Evolutionary conservation across 176 grass and related monocot genomes (phyloP).

Genomic region (Musa beccarii): DNA sequence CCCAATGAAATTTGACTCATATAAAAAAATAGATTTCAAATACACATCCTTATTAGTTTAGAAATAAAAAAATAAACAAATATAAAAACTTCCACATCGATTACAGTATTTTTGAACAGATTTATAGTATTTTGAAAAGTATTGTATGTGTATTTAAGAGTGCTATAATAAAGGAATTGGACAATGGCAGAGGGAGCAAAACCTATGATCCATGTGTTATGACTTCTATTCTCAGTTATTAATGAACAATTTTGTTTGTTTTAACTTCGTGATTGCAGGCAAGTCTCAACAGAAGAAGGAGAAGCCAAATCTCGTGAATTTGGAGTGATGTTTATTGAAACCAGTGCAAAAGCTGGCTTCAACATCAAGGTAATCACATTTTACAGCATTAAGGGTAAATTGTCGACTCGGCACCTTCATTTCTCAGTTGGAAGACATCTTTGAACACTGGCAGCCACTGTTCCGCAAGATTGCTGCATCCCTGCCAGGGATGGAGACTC

Average conservation of each 20-base stretch:
- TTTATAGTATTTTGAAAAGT: too few relatives aligned
- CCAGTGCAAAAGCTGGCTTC: conserved; percentile 73
- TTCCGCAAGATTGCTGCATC: conserved; percentile 69
- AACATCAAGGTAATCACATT: conserved; percentile 57
- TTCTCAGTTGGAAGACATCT: not conserved
- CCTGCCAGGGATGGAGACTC: conserved; percentile 59
- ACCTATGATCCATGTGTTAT: too few relatives aligned
- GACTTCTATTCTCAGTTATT: not conserved
- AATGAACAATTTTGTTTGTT: not conserved
- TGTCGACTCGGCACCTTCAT: not conserved
- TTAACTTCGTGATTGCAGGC: conserved; percentile 26
- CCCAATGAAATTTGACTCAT: too few relatives aligned
- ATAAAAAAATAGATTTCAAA: too few relatives aligned
- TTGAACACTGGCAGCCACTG: conserved; percentile 33
- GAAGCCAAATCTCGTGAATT: conserved; percentile 60
- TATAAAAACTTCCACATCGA: too few relatives aligned
- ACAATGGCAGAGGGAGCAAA: too few relatives aligned
- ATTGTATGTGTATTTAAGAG: too few relatives aligned
- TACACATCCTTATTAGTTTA: too few relatives aligned
- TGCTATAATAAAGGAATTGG: too few relatives aligned
- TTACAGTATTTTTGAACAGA: too few relatives aligned
- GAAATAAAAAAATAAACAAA: too few relatives aligned
- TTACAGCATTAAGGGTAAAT: not conserved
- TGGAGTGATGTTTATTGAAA: conserved; percentile 70
- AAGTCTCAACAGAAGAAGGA: conserved; percentile 63